These are phyloP conservation scores for Aspergillus sp. DNA, from an alignment of 2,329 filamentous ascomycete genomes.

Conservation along the genomic window DNA sequence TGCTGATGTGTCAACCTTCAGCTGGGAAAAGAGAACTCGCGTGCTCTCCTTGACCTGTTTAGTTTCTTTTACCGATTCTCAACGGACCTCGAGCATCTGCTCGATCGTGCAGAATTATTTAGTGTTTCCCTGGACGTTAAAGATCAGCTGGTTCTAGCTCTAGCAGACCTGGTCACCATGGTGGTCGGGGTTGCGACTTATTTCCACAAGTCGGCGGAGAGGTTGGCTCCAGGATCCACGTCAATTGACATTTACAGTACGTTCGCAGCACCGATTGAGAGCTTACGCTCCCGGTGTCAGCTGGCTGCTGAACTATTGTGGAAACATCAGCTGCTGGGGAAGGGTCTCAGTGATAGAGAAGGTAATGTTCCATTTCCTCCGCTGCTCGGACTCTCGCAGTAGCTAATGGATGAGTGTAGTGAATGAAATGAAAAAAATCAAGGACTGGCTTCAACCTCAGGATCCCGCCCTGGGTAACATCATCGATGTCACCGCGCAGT, in stretches of 20 bases:
- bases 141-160: conserved; percentile 39
- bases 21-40: conserved; percentile 45
- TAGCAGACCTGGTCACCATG: conserved; percentile 31
- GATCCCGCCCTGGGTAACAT: conserved; percentile 43
- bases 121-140: conserved; percentile 44
- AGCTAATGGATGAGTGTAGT: conserved; percentile 13
- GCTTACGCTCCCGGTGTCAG: conserved; percentile 30
- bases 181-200: conserved; percentile 28
- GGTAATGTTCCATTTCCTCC: conserved; percentile 12
- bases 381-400: background rate
- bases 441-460: conserved; percentile 41
- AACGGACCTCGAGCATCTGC: conserved; percentile 36
- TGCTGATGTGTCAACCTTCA: conserved; percentile 12
- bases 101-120: conserved; percentile 46
- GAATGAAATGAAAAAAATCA: conserved; percentile 26
- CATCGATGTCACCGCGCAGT: conserved; percentile 38
- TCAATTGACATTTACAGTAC: conserved; percentile 34
- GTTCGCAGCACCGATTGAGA: conserved; percentile 32
- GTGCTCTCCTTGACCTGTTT: conserved; percentile 48
- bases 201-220: conserved; percentile 29
- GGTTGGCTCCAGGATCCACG: conserved; percentile 17
- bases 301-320: conserved; percentile 36
- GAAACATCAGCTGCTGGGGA: conserved; percentile 32
- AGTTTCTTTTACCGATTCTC: conserved; percentile 49
- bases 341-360: conserved; percentile 24